Evolutionary conservation across 1,284 basidiomycete genomes (phyloP), one percentile per base, ranked within the genome.

Genomic region (Apiotrichum veenhuisii): DNA sequence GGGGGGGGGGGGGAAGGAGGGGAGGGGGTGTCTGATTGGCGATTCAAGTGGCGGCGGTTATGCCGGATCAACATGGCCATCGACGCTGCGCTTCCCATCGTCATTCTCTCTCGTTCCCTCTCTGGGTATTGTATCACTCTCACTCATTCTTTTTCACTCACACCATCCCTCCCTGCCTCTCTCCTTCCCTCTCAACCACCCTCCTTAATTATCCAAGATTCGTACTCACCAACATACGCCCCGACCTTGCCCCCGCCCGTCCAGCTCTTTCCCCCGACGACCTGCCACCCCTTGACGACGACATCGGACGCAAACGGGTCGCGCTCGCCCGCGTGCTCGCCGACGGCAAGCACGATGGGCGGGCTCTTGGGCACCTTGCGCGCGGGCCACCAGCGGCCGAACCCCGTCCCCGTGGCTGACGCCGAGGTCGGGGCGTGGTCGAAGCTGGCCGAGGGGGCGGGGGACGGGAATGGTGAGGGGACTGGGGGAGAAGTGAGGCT

Each of bases 191-290:
- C 22, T 25, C 23, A 5, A 45, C 5, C 41, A 41, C 40, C 40
- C 8, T 25, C n/a, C 8, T 17, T 14, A 14, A 5, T 12, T 30
- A 5, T 12, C 27, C 34, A 27, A 26, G 25, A 14, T 11, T 10
- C 17, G 12, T 18, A 68, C 70, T 56, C 63, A 74, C 72, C 73
- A 14, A 75, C 71, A 67, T 75, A 75, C 12, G 73, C 71, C 8
- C 73, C 73, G 2, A 75, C 55, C 41, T 64, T 68, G 2, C 61
- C 70, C 10, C 54, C 55, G 52, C 67, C 71, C 11, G 15, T 57
- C 67, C 60, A 73, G 30, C 57, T 68, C 38, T 61, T 62, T 4
- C 73, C 73, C 17, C 73, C 73, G 1, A 75, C 69, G 1, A 75
- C 55, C 56, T 69, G 70, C 69, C 71, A 73, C 1, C 73, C 73